Base-by-base conservation (phyloP, 2,329 filamentous ascomycete genomes). In the Penicillium psychrosexuale region DNA sequence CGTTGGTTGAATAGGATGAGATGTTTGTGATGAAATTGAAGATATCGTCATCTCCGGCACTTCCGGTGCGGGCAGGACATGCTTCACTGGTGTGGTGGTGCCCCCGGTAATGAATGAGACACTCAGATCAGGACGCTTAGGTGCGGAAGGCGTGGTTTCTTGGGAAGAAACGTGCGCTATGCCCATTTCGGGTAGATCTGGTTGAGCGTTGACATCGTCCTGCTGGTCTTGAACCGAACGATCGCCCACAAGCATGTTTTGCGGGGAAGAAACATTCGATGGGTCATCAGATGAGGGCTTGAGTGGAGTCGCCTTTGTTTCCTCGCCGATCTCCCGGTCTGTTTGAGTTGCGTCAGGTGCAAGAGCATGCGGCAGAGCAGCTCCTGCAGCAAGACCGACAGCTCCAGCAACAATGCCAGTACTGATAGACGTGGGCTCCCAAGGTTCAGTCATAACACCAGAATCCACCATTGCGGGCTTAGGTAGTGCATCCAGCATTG, bases 381-480 rank as follows among this genome's bases (percentile, higher is more conserved):
- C 55, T 7, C 65, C 56, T 33, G 58, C 63, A 47, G 65, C 61
- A n/a, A 65, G 61, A 34, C 60, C 51, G 15, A 65, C 59, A 44
- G 51, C 47, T 27, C 54, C 59, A 11, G 44, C 51, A 27, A 40
- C 49, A 49, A 57, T 12, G 22, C 36, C 44, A 8, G 45, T 39
- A 31, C 46, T n/a, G 28, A 51, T 27, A 24, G 49, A 24, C 48
- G 72, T 68, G 28, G 76, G 76, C 55, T 76, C 72, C 80, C 79
- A 82, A 24, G 81, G 77, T 47, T 87, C 84, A 8, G 84, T 87
- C 83, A 86, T 87, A 60, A 81, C 80, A 40, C 78, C 78, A 47
- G 81, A 80, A 66, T 86, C 83, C 31, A 85, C 80, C 82, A 85
- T 85, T 27, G 68, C 58, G 7, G 75, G 62, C 53, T 55, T 68